Evolutionary conservation across 225 moss, liverwort and hornwort genomes (phyloP), one percentile per base, ranked within the genome.

Genomic region (Physcomitrium patens): DNA sequence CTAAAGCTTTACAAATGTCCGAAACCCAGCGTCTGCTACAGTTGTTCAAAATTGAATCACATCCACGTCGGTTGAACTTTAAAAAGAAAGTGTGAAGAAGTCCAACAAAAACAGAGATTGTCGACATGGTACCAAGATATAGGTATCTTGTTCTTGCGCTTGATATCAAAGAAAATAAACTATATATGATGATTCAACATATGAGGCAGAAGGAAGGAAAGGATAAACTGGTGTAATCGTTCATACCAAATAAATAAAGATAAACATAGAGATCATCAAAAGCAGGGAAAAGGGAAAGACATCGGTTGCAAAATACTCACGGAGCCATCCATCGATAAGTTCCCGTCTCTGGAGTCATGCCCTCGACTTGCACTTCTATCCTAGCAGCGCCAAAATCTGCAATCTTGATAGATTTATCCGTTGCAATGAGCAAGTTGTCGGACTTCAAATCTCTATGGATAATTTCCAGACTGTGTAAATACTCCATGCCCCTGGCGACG

Each of bases 281-380:
- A 61, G 61, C 12, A 77, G 31, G 49, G 42, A 22, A 50, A 68
- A 60, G 49, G 68, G n/a, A 63, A 60, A 10, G 37, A 3, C 1
- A 51, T 8, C 0, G 50, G 31, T 9, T 18, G 27, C 31, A 4
- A 37, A 41, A 59, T 58, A 78, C 95, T 95, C 88, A 99, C 99
- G 99, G 99, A 79, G 99, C 99, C 99, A 99, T 99, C 99, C 99
- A 99, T 73, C 99, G 93, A 72, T 99, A 99, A 13, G 99, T 99
- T 71, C 99, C 99, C 1, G 99, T 99, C 80, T 99, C 99, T 28
- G 99, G 99, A 27, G 99, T 99, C 99, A 99, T 99, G 86, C 90
- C 99, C 79, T 99, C 99, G 43, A 95, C 86, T 87, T 99, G 93
- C 78, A 99, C 99, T 74, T 95, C 99, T 68, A 99, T 99, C 76